Evolutionary conservation across 805 yeast species (phyloP), one percentile per base, ranked within the genome.

Genomic region (Spathaspora sp.): DNA sequence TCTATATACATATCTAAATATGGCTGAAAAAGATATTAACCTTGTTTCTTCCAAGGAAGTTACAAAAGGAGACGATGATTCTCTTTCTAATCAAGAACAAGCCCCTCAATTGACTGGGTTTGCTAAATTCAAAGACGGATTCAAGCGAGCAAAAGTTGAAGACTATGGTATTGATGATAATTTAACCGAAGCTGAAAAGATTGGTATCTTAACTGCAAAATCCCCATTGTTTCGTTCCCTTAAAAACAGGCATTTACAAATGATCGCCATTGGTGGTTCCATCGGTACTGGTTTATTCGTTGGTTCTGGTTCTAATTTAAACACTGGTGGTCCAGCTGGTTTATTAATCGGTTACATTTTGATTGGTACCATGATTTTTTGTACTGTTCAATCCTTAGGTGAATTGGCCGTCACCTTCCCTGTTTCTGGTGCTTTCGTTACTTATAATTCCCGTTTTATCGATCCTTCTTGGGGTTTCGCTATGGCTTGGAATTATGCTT

Each of bases 221-320:
- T 68, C 81, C 46, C 83, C 83, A 16, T 66, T 78, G 50, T 66
- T 76, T 32, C 70, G 86, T 54, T 63, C 76, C 6, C 71, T 85
- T 48, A 82, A 80, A 58, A 77, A 80, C 45, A 77, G 92, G 62
- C 93, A 87, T 64, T 68, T 87, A 58, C 84, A 85, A 56, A 85
- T 87, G 90, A 87, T 87, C 70, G 92, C 94, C 49, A 76, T 87
- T 55, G 93, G 93, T 59, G 91, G 93, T 46, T 79, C 87, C 54
- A 87, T 89, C 59, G 96, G 96, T 60, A 86, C 93, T 12, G 96
- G 94, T 64, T 73, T 89, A 49, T 82, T 89, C 55, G 86, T 89
- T 38, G 90, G 90, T 62, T 79, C 89, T 1, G 88, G 89, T 56
- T 66, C 77, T n/a, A 79, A 87, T 2, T 68, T 87, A 49, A 56